These are phyloP conservation scores for Knufia fluminis DNA, from an alignment of 2,329 filamentous ascomycete species.

Conservation along the genomic window DNA sequence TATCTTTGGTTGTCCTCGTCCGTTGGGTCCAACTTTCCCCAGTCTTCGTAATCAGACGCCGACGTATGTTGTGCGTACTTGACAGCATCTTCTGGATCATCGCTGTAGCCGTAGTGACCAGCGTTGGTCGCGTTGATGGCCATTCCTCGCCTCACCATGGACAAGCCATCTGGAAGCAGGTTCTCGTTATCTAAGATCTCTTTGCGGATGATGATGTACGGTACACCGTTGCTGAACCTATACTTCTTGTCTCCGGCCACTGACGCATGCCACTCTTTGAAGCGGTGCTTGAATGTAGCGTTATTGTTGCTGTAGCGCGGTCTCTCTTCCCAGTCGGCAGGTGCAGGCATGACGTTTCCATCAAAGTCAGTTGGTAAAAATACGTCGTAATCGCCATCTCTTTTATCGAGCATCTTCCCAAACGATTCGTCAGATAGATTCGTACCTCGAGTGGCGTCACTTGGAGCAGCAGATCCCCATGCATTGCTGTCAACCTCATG, in stretches of 20 bases:
- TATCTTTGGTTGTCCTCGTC: conserved; percentile 16
- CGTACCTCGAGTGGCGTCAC: conserved; percentile 8
- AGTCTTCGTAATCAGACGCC: conserved; percentile 12
- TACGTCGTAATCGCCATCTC: conserved; percentile 5
- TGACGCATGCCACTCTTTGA: neutral
- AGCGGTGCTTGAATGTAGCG: neutral
- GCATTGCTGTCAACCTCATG: conserved; percentile 15
- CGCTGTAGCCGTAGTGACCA: conserved; percentile 12
- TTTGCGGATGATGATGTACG: conserved; percentile 1
- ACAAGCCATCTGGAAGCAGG: conserved; percentile 19
- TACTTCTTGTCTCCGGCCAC: neutral
- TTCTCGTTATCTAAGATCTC: conserved; percentile 13
- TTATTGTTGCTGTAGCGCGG: conserved; percentile 17
- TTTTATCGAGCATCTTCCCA: conserved; percentile 13
- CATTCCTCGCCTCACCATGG: conserved; percentile 13
- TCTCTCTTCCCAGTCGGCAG: conserved; percentile 39
- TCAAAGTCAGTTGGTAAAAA: conserved; percentile 32
- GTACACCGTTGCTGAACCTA: conserved; percentile 1
- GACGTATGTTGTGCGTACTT: neutral
- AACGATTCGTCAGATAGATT: conserved; percentile 11
- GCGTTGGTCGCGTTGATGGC: conserved; percentile 13
- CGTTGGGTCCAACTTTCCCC: conserved; percentile 22
- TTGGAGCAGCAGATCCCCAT: conserved; percentile 14
- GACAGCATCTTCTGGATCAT: neutral
- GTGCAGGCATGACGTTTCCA: conserved; percentile 38